These are phyloP conservation scores for Ogataea nonfermentans DNA, from an alignment of 805 yeast species.

Conservation along the genomic window DNA sequence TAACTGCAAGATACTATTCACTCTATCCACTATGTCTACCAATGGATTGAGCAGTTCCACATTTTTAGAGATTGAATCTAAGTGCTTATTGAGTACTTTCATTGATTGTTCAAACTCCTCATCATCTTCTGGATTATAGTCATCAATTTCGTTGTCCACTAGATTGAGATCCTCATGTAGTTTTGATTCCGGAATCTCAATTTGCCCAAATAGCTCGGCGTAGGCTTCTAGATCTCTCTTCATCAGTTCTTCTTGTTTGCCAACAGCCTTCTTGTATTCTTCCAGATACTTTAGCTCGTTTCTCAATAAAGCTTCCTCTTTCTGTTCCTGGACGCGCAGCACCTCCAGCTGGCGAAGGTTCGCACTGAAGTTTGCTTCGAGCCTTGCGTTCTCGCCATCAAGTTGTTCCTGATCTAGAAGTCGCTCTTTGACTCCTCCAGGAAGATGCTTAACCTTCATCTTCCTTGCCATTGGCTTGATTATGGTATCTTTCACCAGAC, in stretches of 20 bases:
- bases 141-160: neutral
- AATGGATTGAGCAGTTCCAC: slow-evolving; percentile 18
- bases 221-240: slow-evolving; percentile 14
- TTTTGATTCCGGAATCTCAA: slow-evolving; percentile 1
- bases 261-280: slow-evolving; percentile 19
- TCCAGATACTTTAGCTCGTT: slow-evolving; percentile 22
- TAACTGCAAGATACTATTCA: slow-evolving; percentile 21
- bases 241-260: slow-evolving; percentile 16
- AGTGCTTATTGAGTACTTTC: slow-evolving; percentile 11
- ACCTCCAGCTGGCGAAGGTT: slow-evolving; percentile 29
- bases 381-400: slow-evolving; percentile 21
- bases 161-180: slow-evolving; percentile 7
- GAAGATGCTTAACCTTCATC: slow-evolving; percentile 25
- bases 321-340: slow-evolving; percentile 22
- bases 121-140: slow-evolving; percentile 19
- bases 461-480: slow-evolving; percentile 23
- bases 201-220: slow-evolving; percentile 6
- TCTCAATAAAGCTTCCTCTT: slow-evolving; percentile 20
- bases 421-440: slow-evolving; percentile 24
- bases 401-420: slow-evolving; percentile 29
- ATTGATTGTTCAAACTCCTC: slow-evolving; percentile 13
- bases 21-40: slow-evolving; percentile 18
- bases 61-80: slow-evolving; percentile 18
- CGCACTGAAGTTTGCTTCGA: slow-evolving; percentile 27
- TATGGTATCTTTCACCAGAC: slow-evolving; percentile 20